Base-by-base conservation (phyloP, 371 early-diverging fungal species). In the Funneliformis caledonium region DNA sequence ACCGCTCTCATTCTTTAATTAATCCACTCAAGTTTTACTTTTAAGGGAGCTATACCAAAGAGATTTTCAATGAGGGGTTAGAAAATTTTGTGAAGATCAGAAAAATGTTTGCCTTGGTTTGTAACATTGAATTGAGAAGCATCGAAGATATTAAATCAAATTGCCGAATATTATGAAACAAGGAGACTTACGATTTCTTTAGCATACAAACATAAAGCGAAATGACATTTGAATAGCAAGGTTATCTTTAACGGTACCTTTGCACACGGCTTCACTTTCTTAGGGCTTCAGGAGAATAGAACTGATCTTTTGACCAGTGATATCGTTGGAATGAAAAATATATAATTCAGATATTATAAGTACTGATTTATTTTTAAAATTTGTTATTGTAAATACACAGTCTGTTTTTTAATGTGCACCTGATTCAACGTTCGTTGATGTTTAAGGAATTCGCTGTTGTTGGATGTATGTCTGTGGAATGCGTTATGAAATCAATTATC, bases 21-120 rank as follows among this genome's bases (percentile, higher is more conserved):
- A 2, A 60, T 19, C 79, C 80, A 1, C 26, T 77, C n/a, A 60
- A 77, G 16, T n/a, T 81, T 37, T 81, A 81, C 59, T 81, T 19
- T 59, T 81, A 31, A 80, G 74, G 50, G 52, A 31, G 2, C 50
- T 81, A 19, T 31, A 65, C 26, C 2, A 26, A 3, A 22, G 52
- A 14, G 78, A 69, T 56, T 81, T 42, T 68, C 67, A 59, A 78
- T 80, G 60, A 61, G 81, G 80, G 6, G 2, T 80, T 16, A 43
- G 80, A 33, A 26, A 4, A 61, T 80, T 50, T 61, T 76, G 64
- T 59, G 62, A 60, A 16, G 76, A 56, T 14, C 52, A 47, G 8
- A 48, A 52, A 31, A 1, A 73, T 8, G 12, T 52, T 22, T 64
- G 10, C 80, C 81, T 22, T 81, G 78, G 81, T 43, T 76, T 62